A percentile compares a stretch with the other conserved stretches of the same genome.
phyloP scores from a whole-genome alignment of 2,329 filamentous ascomycete genomes.

The Teratosphaeriaceae sp. region DNA sequence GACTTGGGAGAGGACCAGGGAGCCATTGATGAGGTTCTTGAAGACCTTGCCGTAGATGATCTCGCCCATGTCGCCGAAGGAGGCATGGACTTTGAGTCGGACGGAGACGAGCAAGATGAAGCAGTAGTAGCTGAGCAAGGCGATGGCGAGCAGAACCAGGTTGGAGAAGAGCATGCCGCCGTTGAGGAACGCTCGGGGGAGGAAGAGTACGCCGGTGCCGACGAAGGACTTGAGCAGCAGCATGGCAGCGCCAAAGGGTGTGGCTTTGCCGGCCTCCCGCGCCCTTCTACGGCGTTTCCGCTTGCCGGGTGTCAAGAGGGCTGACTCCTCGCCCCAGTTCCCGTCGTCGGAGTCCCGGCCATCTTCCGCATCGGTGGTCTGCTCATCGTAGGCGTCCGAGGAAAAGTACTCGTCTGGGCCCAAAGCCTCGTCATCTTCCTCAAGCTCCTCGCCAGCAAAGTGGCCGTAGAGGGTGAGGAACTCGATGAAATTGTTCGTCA shows the following conservation, averaged over 20 bases:
- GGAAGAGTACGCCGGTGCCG: slow-evolving; percentile 88
- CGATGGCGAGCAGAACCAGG: slow-evolving; percentile 77
- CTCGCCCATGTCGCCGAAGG: slow-evolving; percentile 94
- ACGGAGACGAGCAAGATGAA: slow-evolving; percentile 90
- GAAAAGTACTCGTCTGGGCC: slow-evolving; percentile 87
- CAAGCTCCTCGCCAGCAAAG: slow-evolving; percentile 93
- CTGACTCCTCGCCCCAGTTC: slow-evolving; percentile 82
- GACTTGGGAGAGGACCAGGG: slow-evolving; percentile 91
- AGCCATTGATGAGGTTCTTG: slow-evolving; percentile 77
- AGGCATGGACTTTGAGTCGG: slow-evolving; percentile 78
- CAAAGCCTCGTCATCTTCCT: slow-evolving; percentile 90
- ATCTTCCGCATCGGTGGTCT: slow-evolving; percentile 36
- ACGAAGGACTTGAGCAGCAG: slow-evolving; percentile 96
- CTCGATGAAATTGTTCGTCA: slow-evolving; percentile 91
- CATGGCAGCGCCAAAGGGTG: slow-evolving; percentile 70
- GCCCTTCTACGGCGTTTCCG: slow-evolving; percentile 70
- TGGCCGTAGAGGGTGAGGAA: slow-evolving; percentile 94
- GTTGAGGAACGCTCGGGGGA: slow-evolving; percentile 88
- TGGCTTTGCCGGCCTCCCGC: slow-evolving; percentile 69
- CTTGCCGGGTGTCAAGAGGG: slow-evolving; percentile 63
- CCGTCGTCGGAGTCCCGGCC: slow-evolving; percentile 56
- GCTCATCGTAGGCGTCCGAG: slow-evolving; percentile 60
- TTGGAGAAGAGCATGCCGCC: slow-evolving; percentile 98
- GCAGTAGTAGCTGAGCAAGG: slow-evolving; percentile 88
- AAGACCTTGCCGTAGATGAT: slow-evolving; percentile 87